A percentile compares a stretch with the other conserved stretches of the same genome.
phyloP scores from a whole-genome alignment of 768 basidiomycete genomes.

The Podaxis sp. region DNA sequence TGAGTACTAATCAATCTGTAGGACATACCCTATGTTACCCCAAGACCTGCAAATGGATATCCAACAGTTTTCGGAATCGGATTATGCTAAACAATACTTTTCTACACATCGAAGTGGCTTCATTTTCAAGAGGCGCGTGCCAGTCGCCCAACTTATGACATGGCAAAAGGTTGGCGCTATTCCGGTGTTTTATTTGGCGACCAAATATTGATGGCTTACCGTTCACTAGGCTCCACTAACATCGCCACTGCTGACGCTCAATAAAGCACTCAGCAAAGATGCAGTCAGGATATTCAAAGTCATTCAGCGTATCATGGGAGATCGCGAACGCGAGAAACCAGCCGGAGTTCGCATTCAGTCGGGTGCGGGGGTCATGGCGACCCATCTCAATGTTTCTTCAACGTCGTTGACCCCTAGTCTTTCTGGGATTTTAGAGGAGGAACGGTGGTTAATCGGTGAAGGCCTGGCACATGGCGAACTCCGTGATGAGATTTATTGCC shows the following conservation, averaged over 20 bases:
- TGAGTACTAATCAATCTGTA: conserved; percentile 24
- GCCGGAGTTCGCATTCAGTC: conserved; percentile 43
- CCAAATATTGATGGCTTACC: conserved; percentile 1
- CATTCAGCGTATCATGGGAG: conserved; percentile 91
- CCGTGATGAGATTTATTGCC: conserved; percentile 91
- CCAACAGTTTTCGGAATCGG: conserved; percentile 79
- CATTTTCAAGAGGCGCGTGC: conserved; percentile 77
- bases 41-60: conserved; percentile 81
- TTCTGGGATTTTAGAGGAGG: conserved; percentile 67
- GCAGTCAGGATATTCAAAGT: conserved; percentile 85
- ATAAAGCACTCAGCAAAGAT: conserved; percentile 63
- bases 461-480: conserved; percentile 80
- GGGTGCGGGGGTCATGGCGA: conserved; percentile 38
- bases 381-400: conserved; percentile 42
- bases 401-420: conserved; percentile 35
- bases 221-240: conserved; percentile 50
- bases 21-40: conserved; percentile 75
- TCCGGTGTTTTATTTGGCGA: not conserved
- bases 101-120: conserved; percentile 88
- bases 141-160: conserved; percentile 82
- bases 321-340: conserved; percentile 69
- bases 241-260: conserved; percentile 71
- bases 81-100: conserved; percentile 85
- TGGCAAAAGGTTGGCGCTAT: conserved; percentile 70
- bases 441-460: conserved; percentile 79